Evolutionary conservation across 1,139 yeast species (phyloP), one percentile per base, ranked within the genome.

Genomic region (Pichia sp.): DNA sequence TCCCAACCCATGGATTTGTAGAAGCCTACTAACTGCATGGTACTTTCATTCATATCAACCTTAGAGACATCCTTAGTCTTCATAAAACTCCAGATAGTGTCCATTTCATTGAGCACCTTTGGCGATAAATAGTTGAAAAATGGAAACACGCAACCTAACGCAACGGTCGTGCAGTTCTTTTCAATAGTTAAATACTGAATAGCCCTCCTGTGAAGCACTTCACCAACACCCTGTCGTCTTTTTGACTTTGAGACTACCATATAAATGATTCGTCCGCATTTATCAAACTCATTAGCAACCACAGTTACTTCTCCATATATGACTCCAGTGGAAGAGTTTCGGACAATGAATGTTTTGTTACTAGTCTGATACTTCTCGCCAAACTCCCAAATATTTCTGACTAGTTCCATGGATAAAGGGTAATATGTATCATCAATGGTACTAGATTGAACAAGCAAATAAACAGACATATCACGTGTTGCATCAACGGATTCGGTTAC

Each of bases 271-370:
- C 68, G 60, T 0, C 84, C 84, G 8, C 58, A 52, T 41, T 51
- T 56, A 11, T 47, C 43, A 22, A 47, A 40, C 21, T 57, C 64
- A 35, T 62, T 62, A 6, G 69, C 67, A 80, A 81, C 74, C 1
- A 82, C 74, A 24, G 73, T 58, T n/a, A 74, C 64, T 16, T 74
- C 58, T 5, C 84, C 84, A 47, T 74, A 74, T 16, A 77, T 49
- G 21, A 72, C 66, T 45, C 75, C 74, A 27, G 76, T 60, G 12
- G 77, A 67, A 3, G 80, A 69, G 51, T 77, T 77, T 34, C 81
- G 58, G 17, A 77, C 79, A 34, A 77, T 74, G 52, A 77, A 77
- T 50, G 74, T 79, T 32, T 62, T 62, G 43, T 69, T 52, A 26
- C 51, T 55, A 8, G 38, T 40, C 2, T 35, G 33, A 13, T 33